Evolutionary conservation across 2,329 filamentous ascomycete species (phyloP).

Genomic region (Colletotrichum magnum): DNA sequence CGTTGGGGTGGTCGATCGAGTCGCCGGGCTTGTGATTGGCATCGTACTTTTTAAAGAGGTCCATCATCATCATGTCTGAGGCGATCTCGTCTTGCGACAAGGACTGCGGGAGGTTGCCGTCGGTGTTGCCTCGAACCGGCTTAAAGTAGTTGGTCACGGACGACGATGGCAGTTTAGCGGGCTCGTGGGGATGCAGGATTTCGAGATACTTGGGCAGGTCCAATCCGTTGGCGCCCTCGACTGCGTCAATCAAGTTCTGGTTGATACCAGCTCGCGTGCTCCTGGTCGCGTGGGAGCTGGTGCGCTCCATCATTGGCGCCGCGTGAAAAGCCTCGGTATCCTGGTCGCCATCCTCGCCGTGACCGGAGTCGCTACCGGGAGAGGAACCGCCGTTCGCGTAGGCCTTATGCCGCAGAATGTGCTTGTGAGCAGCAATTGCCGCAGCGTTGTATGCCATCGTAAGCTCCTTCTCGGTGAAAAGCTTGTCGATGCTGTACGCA

Average conservation of each 20-base stretch:
- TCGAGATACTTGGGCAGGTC: slow-evolving; percentile 72
- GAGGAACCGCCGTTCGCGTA: slow-evolving; percentile 66
- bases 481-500: slow-evolving; percentile 77
- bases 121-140: slow-evolving; percentile 66
- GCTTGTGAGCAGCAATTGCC: slow-evolving; percentile 73
- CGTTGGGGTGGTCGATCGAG: slow-evolving; percentile 68
- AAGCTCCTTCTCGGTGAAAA: slow-evolving; percentile 79
- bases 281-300: slow-evolving; percentile 74
- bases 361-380: slow-evolving; percentile 68
- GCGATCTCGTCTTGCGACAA: slow-evolving; percentile 66
- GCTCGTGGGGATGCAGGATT: slow-evolving; percentile 67
- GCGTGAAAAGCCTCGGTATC: slow-evolving; percentile 62
- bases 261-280: slow-evolving; percentile 70
- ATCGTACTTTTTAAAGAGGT: slow-evolving; percentile 70
- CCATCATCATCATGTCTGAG: slow-evolving; percentile 71
- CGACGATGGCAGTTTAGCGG: slow-evolving; percentile 69
- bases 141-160: slow-evolving; percentile 72
- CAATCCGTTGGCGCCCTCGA: slow-evolving; percentile 73
- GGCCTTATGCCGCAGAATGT: slow-evolving; percentile 70
- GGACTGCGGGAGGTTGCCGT: slow-evolving; percentile 69
- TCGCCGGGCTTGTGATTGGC: slow-evolving; percentile 66
- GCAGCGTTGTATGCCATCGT: slow-evolving; percentile 75
- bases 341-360: slow-evolving; percentile 64
- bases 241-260: slow-evolving; percentile 71
- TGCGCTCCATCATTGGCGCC: slow-evolving; percentile 73